Evolutionary conservation across 108 stramenopile species (phyloP), one percentile per base, ranked within the genome.

Genomic region (Aurantiochytrium sp.): DNA sequence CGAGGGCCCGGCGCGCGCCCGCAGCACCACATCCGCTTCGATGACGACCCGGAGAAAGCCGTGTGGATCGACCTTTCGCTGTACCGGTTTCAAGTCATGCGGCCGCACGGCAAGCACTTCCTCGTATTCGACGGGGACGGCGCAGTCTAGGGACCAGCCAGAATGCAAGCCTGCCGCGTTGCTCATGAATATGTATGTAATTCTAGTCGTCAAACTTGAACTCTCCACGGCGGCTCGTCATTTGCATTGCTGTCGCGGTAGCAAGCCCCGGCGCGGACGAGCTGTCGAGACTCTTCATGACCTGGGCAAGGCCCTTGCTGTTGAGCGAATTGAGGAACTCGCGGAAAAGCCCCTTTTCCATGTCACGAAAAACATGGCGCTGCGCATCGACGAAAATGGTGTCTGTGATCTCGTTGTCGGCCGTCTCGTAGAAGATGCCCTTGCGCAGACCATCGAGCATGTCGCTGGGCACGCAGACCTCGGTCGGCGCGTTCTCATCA

Each of bases 261-360:
- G 73, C 73, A 10, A 81, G 1, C 6, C 73, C 45, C 36, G 73
- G 73, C 42, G 73, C 39, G 6, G 73, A 48, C 21, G 6, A 12
- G 24, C 1, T 3, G 6, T 81, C 45, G 17, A 81, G 17, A 42
- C 45, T 41, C 0, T 42, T 1, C 73, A 41, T 41, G 39, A 81
- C 45, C n/a, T 6, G 39, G 12, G 6, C 42, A 19, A 81, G 39
- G 2, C 73, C 73, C 30, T 48, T 24, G 45, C 24, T 12, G 45
- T 81, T 81, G 12, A 81, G 45, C 27, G 73, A 81, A 12, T 41
- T n/a, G 19, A 81, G 45, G 45, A 81, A 81, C 73, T 81, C 73
- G 3, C 73, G 73, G 24, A 81, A 81, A 48, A 81, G 73, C 1
- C 73, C 73, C 45, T 81, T 81, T 2, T 81, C 73, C 73, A 81